Conservation (phyloP, 441 rosid genomes). For the Theobroma grandiflorum region DNA sequence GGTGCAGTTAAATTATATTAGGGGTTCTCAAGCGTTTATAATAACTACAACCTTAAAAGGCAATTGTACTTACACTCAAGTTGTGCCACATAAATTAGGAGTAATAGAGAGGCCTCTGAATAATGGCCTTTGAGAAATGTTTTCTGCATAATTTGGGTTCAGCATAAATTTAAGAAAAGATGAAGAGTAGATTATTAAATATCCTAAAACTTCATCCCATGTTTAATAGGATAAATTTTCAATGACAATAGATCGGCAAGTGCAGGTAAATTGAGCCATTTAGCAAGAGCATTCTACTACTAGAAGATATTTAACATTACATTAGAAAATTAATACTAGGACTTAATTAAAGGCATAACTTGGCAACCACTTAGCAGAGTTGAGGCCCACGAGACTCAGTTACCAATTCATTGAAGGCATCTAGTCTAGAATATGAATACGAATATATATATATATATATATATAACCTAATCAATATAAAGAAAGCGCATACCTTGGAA, state of each 20-base stretch:
- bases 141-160: background rate
- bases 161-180: background rate
- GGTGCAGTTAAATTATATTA: too few relatives aligned
- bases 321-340: background rate
- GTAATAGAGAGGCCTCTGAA: background rate
- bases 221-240: background rate
- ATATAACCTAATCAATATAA: background rate
- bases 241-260: background rate
- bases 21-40: background rate
- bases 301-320: background rate
- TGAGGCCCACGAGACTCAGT: background rate
- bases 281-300: background rate
- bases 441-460: too few relatives aligned
- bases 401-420: background rate
- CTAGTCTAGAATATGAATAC: background rate
- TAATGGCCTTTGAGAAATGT: background rate
- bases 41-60: background rate
- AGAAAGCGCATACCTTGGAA: slow-evolving; percentile 66
- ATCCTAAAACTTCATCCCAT: background rate
- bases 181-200: background rate
- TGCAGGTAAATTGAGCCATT: background rate
- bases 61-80: background rate
- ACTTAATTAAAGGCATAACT: background rate
- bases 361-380: background rate
- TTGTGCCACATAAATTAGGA: background rate